Percentiles rank a stretch among this genome's conserved stretches.
phyloP scores from a whole-genome alignment of 1,284 basidiomycete species.

The Moesziomyces sp. region DNA sequence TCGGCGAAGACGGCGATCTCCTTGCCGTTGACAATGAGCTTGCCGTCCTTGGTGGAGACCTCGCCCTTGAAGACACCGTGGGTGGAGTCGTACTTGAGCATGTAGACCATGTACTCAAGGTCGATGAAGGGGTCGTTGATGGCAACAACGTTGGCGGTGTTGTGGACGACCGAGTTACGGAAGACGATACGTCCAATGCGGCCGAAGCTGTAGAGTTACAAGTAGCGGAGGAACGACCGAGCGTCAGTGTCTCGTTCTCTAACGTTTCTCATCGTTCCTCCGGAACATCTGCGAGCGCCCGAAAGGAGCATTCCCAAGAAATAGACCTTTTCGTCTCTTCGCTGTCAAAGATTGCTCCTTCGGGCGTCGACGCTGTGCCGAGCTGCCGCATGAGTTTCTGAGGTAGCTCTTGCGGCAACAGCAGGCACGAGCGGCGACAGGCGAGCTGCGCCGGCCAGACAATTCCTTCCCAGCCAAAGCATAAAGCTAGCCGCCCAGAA shows the following conservation, averaged over 20 bases:
- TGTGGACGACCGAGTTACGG: constrained; percentile 75
- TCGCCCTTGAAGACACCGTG: constrained; percentile 94
- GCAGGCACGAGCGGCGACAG: too few relatives aligned
- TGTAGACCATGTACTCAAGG: constrained; percentile 78
- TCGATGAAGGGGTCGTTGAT: constrained; percentile 85
- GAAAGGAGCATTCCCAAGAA: too few relatives aligned
- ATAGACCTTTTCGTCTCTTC: too few relatives aligned
- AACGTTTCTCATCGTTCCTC: not conserved
- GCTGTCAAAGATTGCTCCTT: too few relatives aligned
- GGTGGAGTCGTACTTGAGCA: constrained; percentile 99
- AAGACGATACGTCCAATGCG: constrained; percentile 78
- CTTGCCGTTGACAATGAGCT: constrained; percentile 88
- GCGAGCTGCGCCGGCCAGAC: too few relatives aligned
- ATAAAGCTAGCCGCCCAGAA: not conserved
- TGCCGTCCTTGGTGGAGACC: constrained; percentile 85
- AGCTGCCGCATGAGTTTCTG: too few relatives aligned
- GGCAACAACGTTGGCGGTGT: constrained; percentile 59
- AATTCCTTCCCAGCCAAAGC: not conserved
- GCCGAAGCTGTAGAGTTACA: constrained; percentile 55
- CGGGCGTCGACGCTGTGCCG: too few relatives aligned
- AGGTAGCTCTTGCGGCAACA: too few relatives aligned
- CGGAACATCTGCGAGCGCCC: too few relatives aligned
- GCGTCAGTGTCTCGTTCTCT: constrained; percentile 4
- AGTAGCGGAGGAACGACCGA: not conserved
- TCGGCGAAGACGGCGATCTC: constrained; percentile 81